Conservation (phyloP, 495 filamentous ascomycete species). For the Glutinoglossum americanum region DNA sequence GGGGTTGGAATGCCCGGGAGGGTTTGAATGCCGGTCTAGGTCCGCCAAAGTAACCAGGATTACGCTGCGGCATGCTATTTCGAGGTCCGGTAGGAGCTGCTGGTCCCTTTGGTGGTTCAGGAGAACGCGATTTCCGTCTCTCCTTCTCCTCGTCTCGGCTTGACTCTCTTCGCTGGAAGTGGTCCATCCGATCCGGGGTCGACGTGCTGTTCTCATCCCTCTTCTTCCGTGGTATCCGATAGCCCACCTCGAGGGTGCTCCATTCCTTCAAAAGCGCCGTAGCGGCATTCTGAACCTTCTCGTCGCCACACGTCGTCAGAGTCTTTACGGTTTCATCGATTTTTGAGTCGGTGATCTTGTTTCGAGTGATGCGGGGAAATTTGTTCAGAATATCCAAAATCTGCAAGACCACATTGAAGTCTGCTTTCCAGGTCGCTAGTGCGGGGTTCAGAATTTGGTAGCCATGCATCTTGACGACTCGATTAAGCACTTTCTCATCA, state of each 20-base stretch:
- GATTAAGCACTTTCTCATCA: constrained; percentile 70
- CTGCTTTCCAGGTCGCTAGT: constrained; percentile 64
- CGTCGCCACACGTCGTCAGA: constrained; percentile 45
- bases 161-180: constrained; percentile 45
- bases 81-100: constrained; percentile 43
- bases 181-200: constrained; percentile 25
- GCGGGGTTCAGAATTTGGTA: constrained; percentile 84
- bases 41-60: constrained; percentile 31
- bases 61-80: constrained; percentile 39
- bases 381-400: constrained; percentile 75
- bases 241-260: constrained; percentile 78
- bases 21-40: constrained; percentile 28
- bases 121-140: constrained; percentile 28
- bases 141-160: constrained; percentile 37
- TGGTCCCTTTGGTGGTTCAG: constrained; percentile 30
- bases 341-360: constrained; percentile 93
- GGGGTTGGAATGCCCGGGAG: constrained; percentile 26
- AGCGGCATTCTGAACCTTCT: constrained; percentile 51
- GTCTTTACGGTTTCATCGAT: constrained; percentile 68
- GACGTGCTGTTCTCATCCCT: constrained; percentile 30
- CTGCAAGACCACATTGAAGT: constrained; percentile 72
- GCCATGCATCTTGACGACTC: constrained; percentile 88
- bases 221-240: constrained; percentile 75
- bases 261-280: constrained; percentile 56
- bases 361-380: constrained; percentile 78